Conservation (phyloP, 345 rosid genomes). For the Leavenworthia alabamica region DNA sequence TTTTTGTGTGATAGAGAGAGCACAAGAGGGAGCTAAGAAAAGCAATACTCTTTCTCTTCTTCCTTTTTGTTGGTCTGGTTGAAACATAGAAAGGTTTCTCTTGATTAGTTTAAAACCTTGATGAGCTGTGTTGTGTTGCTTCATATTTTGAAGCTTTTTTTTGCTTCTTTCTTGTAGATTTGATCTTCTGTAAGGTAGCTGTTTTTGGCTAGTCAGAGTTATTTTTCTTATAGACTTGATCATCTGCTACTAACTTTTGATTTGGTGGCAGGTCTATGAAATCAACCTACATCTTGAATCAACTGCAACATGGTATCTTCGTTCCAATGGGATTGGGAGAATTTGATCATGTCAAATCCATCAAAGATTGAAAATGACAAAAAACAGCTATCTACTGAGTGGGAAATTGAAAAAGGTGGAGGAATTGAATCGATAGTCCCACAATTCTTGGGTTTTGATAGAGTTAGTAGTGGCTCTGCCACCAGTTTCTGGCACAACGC, state of each 20-base stretch:
- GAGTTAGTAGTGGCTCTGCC: conserved; percentile 50
- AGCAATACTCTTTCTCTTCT: conserved; percentile 1
- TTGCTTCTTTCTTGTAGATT: background rate
- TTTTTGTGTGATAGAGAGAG: conserved; percentile 32
- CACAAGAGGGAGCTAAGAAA: conserved; percentile 8
- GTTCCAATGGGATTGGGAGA: conserved; percentile 82
- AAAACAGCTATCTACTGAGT: conserved; percentile 40
- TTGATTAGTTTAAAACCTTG: background rate
- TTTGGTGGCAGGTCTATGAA: conserved; percentile 28
- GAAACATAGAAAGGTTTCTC: conserved; percentile 26
- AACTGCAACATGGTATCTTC: conserved; percentile 68
- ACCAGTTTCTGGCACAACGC: conserved; percentile 56
- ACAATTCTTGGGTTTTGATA: conserved; percentile 39
- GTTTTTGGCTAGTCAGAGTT: background rate
- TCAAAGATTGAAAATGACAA: conserved; percentile 42
- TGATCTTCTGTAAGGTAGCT: background rate
- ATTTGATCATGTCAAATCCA: conserved; percentile 42
- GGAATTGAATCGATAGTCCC: conserved; percentile 53
- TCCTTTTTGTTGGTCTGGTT: conserved; percentile 24
- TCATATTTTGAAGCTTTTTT: background rate
- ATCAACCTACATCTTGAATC: conserved; percentile 45
- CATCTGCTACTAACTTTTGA: background rate
- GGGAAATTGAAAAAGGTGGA: conserved; percentile 54
- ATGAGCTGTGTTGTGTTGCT: conserved; percentile 1
- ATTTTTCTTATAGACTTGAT: conserved; percentile 4